Conservation (phyloP, 371 early-diverging fungal genomes). For the Apophysomyces variabilis region DNA sequence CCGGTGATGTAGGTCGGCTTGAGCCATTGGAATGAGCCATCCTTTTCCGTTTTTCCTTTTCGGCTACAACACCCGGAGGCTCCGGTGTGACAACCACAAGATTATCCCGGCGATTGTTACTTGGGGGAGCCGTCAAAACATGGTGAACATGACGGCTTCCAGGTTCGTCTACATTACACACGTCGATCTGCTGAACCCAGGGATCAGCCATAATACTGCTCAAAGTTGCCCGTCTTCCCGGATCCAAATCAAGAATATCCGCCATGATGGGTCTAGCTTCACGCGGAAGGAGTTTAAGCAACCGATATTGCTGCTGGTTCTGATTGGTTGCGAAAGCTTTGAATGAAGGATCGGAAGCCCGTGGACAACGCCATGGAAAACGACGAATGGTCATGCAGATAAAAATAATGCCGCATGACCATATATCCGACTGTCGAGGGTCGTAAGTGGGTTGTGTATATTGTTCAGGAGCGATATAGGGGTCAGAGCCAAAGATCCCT, state of each 20-base stretch:
- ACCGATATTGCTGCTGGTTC: constrained; percentile 44
- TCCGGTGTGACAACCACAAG: constrained; percentile 27
- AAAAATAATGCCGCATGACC: constrained; percentile 80
- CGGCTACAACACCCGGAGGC: constrained; percentile 29
- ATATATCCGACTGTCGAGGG: constrained; percentile 71
- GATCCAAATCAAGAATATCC: constrained; percentile 59
- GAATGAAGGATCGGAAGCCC: constrained; percentile 55
- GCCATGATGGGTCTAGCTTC: constrained; percentile 49
- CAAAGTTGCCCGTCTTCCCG: constrained; percentile 49
- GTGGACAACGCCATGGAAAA: constrained; percentile 76
- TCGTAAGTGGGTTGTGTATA: constrained; percentile 64
- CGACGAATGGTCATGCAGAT: constrained; percentile 75
- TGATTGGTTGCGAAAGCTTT: constrained; percentile 51
- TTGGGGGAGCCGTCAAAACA: constrained; percentile 25
- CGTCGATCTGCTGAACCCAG: constrained; percentile 65
- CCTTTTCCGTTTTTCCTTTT: constrained; percentile 27
- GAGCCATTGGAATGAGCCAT: not conserved
- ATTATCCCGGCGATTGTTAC: constrained; percentile 16
- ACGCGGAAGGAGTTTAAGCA: constrained; percentile 59
- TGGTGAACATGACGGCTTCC: constrained; percentile 56
- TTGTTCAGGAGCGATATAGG: constrained; percentile 93
- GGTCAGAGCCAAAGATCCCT: constrained; percentile 85
- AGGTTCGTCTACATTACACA: constrained; percentile 54
- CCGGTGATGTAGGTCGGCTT: constrained; percentile 11
- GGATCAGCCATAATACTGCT: constrained; percentile 47